Base-by-base conservation (phyloP, 2,329 filamentous ascomycete species). In the Paracoccidioides lutzii region DNA sequence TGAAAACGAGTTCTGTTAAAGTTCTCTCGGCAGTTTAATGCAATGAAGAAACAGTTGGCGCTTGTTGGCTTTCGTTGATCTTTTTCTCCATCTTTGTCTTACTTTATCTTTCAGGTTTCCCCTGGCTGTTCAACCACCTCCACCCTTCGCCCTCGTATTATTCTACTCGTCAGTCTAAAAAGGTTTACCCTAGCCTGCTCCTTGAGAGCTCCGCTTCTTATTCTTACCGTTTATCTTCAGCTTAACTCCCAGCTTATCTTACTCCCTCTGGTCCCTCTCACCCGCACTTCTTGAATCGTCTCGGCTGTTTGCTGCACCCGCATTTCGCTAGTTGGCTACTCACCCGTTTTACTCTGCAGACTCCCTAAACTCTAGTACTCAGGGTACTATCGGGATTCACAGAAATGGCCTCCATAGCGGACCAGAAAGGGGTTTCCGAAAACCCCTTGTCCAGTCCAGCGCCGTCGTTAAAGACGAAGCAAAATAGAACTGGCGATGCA, bases 401-500 rank as follows among this genome's bases (percentile, higher is more conserved):
- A 33, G 15, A 22, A 37, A 37, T 22, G 33, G 4, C 49, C 35
- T 41, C n/a, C 32, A 14, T n/a, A 1, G 37, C 32, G 30, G 28
- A 49, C 12, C 42, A 56, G 38, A 53, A 56, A 33, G 30, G 15
- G 22, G 12, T 32, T 28, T 30, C 5, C 15, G 48, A 52, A 5
- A 30, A 42, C 28, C 37, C 33, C 5, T 30, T 22, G 14, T 22
- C 37, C 10, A 55, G 43, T 10, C 35, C 33, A n/a, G 33, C 35
- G 1, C 55, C 50, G 6, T 44, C 49, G 10, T 40, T 49, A n/a
- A 42, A 15, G 22, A 28, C 38, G 7, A 52, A 52, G 28, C 49
- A 55, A 30, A 41, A 55, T 55, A 42, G 32, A 12, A 4, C 30
- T 35, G 43, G 12, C 14, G 22, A 46, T 30, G 61, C 56, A 2